These are phyloP conservation scores for Isabelozyma rhagii DNA, from an alignment of 805 yeast species.

Conservation along the genomic window DNA sequence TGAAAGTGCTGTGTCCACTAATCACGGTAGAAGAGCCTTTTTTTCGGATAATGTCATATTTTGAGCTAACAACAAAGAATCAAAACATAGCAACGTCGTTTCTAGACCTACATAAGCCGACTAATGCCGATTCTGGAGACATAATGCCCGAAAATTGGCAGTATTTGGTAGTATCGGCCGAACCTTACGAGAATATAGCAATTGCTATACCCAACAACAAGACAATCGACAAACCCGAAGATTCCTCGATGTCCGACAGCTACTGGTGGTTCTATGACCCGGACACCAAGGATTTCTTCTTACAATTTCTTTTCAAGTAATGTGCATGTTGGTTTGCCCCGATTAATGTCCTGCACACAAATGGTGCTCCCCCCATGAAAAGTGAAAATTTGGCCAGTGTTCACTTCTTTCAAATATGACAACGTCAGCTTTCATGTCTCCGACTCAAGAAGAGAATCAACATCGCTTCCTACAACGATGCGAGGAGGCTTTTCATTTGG, in stretches of 20 bases:
- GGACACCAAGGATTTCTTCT: slow-evolving; percentile 62
- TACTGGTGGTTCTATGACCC: slow-evolving; percentile 75
- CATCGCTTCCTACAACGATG: slow-evolving; percentile 18
- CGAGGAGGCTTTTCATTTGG: slow-evolving; percentile 29
- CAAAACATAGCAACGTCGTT: slow-evolving; percentile 30
- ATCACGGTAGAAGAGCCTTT: slow-evolving; percentile 53
- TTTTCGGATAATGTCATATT: slow-evolving; percentile 73
- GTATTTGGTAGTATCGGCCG: slow-evolving; percentile 78
- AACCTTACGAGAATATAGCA: slow-evolving; percentile 83
- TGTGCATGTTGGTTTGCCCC: not conserved
- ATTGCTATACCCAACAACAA: slow-evolving; percentile 69
- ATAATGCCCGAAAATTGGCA: slow-evolving; percentile 46
- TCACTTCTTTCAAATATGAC: not conserved
- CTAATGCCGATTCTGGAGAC: slow-evolving; percentile 14
- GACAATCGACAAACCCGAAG: slow-evolving; percentile 37
- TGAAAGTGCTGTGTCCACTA: slow-evolving; percentile 57
- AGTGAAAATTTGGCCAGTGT: not conserved
- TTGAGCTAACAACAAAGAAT: slow-evolving; percentile 52
- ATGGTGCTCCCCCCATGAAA: not conserved
- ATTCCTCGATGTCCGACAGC: slow-evolving; percentile 20
- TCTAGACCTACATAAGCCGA: slow-evolving; percentile 13
- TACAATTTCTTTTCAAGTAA: slow-evolving; percentile 61
- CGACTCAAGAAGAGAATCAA: slow-evolving; percentile 2
- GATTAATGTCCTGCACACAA: not conserved
- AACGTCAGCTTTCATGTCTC: not conserved